These are phyloP conservation scores for Cupressus sempervirens DNA, from an alignment of 75 land plant genomes.

Conservation along the genomic window DNA sequence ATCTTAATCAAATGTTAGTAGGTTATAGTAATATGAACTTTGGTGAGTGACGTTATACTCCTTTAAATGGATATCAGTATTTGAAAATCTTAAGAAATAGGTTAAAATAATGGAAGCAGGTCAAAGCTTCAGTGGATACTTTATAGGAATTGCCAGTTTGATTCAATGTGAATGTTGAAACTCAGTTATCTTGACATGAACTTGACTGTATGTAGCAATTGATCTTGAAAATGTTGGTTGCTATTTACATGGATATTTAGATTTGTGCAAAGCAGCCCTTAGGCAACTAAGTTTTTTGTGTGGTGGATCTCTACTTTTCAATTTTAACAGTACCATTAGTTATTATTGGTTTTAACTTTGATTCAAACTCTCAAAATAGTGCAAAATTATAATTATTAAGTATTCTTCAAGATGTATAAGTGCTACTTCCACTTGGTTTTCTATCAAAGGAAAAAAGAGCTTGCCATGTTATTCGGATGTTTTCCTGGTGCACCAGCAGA, in stretches of 20 bases:
- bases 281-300: not conserved
- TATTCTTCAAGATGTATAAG: not conserved
- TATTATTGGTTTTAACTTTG: not conserved
- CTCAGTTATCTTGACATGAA: not conserved
- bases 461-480: not conserved
- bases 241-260: not conserved
- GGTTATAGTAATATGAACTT: not conserved
- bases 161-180: not conserved
- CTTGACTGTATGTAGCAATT: not conserved
- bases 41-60: not conserved
- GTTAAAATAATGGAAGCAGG: not conserved
- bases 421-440: not conserved
- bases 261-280: not conserved
- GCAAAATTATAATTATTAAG: not conserved
- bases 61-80: not conserved
- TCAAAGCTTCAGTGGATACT: not conserved
- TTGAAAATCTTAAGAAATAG: not conserved
- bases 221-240: not conserved
- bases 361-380: not conserved
- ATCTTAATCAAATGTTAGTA: not conserved
- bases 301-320: not conserved
- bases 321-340: not conserved
- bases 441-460: not conserved
- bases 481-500: not conserved
- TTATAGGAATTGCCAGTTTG: not conserved